Evolutionary conservation across 2,329 filamentous ascomycete genomes (phyloP).

Genomic region (Helotiales sp.): DNA sequence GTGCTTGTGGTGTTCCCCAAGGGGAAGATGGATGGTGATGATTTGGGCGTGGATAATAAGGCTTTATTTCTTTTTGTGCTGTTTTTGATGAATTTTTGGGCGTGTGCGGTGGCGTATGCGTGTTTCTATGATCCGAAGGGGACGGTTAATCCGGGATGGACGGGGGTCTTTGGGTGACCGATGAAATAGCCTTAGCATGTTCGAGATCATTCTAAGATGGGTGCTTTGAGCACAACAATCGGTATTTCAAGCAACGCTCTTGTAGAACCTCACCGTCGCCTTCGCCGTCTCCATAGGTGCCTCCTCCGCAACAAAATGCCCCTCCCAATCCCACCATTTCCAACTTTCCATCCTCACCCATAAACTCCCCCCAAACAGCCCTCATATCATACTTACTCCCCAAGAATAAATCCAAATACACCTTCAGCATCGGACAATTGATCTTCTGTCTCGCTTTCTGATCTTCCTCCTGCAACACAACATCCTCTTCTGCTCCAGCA

Average conservation of each 20-base stretch:
- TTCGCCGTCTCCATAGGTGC: conserved; percentile 45
- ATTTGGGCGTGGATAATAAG: not conserved
- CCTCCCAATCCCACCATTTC: conserved; percentile 44
- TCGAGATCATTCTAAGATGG: too few species aligned
- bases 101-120: not conserved
- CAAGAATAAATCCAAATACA: conserved; percentile 50
- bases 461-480: conserved; percentile 50
- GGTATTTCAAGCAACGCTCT: not conserved
- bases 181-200: not conserved
- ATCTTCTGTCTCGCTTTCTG: conserved; percentile 52
- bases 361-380: conserved; percentile 52
- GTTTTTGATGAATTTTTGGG: not conserved
- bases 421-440: conserved; percentile 47
- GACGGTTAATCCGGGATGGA: not conserved
- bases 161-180: not conserved
- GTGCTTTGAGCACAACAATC: not conserved
- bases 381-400: conserved; percentile 51
- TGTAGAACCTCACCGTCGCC: conserved; percentile 27
- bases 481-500: conserved; percentile 50
- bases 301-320: conserved; percentile 55
- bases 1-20: not conserved
- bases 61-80: not conserved
- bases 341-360: conserved; percentile 42
- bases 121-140: not conserved
- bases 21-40: not conserved